Percentiles rank a stretch among this genome's conserved stretches.
These are phyloP conservation scores for Trichosporon inkin DNA, from an alignment of 1,284 basidiomycete genomes.

Conservation along the genomic window DNA sequence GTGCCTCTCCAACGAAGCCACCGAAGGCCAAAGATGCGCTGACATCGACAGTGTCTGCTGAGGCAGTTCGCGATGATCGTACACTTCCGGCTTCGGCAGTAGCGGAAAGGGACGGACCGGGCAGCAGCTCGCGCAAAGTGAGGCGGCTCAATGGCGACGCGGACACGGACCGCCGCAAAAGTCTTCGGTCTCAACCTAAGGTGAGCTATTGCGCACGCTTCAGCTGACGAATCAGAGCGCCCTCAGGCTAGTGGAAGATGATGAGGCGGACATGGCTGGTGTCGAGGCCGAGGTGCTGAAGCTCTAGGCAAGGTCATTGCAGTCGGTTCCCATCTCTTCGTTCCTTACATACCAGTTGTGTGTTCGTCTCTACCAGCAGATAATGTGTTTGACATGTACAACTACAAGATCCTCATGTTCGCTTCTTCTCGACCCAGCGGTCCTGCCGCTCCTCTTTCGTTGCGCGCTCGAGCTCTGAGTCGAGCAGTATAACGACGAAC, in stretches of 20 bases:
- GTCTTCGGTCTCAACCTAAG: neutral
- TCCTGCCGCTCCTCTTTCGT: neutral
- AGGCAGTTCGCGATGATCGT: too few species aligned
- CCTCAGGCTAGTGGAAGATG: neutral
- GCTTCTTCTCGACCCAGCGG: neutral
- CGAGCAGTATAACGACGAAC: neutral
- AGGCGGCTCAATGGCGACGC: neutral
- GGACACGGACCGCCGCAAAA: neutral
- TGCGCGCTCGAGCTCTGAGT: neutral
- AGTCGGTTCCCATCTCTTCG: neutral
- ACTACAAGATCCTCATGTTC: neutral
- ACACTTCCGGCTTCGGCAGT: too few species aligned
- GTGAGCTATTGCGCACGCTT: neutral
- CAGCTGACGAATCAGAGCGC: neutral
- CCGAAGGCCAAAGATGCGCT: neutral
- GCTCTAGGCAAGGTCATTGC: neutral
- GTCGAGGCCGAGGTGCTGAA: slow-evolving; percentile 4
- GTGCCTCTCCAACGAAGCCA: neutral
- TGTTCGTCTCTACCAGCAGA: neutral
- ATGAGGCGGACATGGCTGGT: slow-evolving; percentile 3
- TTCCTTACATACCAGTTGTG: neutral
- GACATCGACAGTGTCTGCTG: too few species aligned
- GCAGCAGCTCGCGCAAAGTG: neutral
- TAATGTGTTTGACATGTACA: slow-evolving; percentile 3
- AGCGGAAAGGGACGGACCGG: too few species aligned